Evolutionary conservation across 495 filamentous ascomycete species (phyloP).

Genomic region (Beverwykella pulmonaria): DNA sequence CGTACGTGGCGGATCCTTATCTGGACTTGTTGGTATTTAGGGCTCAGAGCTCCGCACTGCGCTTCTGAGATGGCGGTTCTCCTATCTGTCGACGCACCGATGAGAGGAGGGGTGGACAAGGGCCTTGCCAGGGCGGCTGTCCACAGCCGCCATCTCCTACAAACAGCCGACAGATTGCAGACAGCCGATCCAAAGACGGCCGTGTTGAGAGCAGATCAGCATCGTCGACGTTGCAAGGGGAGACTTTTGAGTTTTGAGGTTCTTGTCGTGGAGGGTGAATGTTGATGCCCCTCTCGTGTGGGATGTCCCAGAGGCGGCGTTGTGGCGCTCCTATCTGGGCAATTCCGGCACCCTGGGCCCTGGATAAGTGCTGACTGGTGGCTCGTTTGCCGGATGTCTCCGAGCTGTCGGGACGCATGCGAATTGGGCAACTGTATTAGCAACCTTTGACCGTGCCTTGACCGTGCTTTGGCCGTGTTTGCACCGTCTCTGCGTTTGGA

Average conservation of each 20-base stretch:
- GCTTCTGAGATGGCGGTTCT: not conserved
- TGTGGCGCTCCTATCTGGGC: no score
- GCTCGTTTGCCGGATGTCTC: not conserved
- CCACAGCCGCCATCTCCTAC: not conserved
- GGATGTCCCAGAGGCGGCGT: no score
- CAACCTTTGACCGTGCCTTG: not conserved
- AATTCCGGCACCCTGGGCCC: not conserved
- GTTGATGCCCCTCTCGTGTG: no score
- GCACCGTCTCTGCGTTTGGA: no score
- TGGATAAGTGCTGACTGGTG: not conserved
- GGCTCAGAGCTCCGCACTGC: not conserved
- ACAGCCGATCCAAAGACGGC: not conserved
- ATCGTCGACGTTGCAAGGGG: not conserved
- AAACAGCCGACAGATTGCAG: constrained; percentile 1
- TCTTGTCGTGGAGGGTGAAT: no score
- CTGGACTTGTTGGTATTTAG: not conserved
- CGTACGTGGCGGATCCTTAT: not conserved
- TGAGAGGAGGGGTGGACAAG: not conserved
- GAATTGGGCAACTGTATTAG: not conserved
- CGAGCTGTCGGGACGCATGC: not conserved
- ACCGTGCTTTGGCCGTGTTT: no score
- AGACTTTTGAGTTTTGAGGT: no score
- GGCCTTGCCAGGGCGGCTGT: not conserved
- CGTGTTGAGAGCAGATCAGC: not conserved
- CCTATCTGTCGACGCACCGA: not conserved